Percentiles rank a stretch among this genome's conserved stretches.
These are phyloP conservation scores for Malbranchea zuffiana DNA, from an alignment of 2,329 filamentous ascomycete genomes.

Conservation along the genomic window DNA sequence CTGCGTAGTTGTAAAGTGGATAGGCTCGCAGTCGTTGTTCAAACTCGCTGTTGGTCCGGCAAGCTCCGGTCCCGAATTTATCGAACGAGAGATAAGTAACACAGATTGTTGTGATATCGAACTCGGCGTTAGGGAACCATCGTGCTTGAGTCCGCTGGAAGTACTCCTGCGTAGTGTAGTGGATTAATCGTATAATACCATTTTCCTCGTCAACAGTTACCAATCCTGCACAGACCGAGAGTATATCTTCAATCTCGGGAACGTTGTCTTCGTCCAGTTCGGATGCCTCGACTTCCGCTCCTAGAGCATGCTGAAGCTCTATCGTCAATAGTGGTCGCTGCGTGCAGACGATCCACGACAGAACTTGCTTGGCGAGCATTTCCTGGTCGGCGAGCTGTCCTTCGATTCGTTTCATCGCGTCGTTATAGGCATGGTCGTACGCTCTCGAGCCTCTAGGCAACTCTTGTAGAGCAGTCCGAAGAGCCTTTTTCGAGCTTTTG, in stretches of 20 bases:
- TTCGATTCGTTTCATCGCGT: constrained; percentile 28
- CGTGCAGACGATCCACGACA: constrained; percentile 18
- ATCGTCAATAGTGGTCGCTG: constrained; percentile 14
- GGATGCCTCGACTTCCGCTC: constrained; percentile 14
- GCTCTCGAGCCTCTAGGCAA: constrained; percentile 24
- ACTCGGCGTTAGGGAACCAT: no score
- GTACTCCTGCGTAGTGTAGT: constrained; percentile 39
- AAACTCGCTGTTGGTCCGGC: no score
- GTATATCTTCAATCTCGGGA: constrained; percentile 13
- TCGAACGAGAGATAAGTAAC: no score
- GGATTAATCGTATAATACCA: constrained; percentile 21
- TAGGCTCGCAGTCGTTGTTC: no score
- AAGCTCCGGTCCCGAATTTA: no score
- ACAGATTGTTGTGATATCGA: no score
- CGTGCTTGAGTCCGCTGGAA: constrained; percentile 20
- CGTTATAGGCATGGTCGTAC: constrained; percentile 33
- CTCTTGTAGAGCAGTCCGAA: constrained; percentile 24
- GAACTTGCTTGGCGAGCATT: constrained; percentile 14
- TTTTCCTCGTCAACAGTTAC: constrained; percentile 14
- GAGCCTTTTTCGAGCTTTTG: constrained; percentile 19
- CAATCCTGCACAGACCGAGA: constrained; percentile 17
- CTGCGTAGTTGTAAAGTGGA: no score
- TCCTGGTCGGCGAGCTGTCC: constrained; percentile 8
- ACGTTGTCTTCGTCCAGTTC: constrained; percentile 18
- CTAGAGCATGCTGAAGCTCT: constrained; percentile 21